Percentiles rank a stretch among this genome's conserved stretches.
These are phyloP conservation scores for Boletus subluridellus DNA, from an alignment of 1,284 basidiomycete species.

Conservation along the genomic window DNA sequence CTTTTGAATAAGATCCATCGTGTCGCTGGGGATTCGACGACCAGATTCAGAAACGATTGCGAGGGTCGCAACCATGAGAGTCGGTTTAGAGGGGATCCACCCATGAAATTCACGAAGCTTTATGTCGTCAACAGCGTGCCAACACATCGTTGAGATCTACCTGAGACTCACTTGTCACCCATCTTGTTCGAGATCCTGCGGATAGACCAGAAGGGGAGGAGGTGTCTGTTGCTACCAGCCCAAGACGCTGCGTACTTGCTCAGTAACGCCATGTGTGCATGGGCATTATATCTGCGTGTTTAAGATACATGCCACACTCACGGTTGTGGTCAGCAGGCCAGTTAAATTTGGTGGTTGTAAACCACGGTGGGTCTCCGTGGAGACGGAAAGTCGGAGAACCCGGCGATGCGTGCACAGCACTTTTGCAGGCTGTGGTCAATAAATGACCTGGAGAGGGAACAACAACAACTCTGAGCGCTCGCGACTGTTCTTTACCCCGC, in stretches of 20 bases:
- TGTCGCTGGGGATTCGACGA: conserved; percentile 55
- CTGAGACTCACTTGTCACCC: conserved; percentile 30
- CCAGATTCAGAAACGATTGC: conserved; percentile 65
- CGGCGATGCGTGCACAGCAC: not conserved
- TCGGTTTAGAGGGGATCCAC: conserved; percentile 79
- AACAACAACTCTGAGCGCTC: not conserved
- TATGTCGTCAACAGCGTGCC: conserved; percentile 1
- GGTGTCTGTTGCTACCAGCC: not conserved
- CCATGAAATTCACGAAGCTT: conserved; percentile 33
- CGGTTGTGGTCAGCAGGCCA: not conserved
- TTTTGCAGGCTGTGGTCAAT: not conserved
- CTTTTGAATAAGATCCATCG: conserved; percentile 73
- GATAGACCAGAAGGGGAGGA: not conserved
- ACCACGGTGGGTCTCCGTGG: not conserved
- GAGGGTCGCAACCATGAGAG: conserved; percentile 81
- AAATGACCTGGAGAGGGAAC: not conserved
- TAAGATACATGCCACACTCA: conserved; percentile 5
- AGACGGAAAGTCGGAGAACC: not conserved
- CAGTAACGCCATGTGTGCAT: conserved; percentile 14
- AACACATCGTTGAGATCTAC: not conserved
- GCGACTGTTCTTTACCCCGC: conserved; percentile 10
- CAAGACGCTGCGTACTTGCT: conserved; percentile 4
- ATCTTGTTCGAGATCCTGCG: conserved; percentile 22
- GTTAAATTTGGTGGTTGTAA: conserved; percentile 11
- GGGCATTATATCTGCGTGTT: not conserved